phyloP scores from a whole-genome alignment of 768 basidiomycete species.

The Psilocybe cubensis region DNA sequence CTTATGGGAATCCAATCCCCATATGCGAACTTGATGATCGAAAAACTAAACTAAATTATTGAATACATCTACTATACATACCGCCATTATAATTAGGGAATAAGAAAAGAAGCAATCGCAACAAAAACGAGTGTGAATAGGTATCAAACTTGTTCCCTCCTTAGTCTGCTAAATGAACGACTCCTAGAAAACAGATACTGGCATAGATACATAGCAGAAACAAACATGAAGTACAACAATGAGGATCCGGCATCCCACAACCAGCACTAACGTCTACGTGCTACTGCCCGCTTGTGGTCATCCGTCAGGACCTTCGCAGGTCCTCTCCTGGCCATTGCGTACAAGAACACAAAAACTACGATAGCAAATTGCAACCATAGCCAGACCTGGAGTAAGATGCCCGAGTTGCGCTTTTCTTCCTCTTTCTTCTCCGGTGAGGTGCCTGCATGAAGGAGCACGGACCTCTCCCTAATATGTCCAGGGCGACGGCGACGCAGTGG shows the following conservation, averaged over 20 bases:
- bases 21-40: not conserved
- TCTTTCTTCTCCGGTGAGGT: slow-evolving; percentile 1
- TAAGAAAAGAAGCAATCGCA: not conserved
- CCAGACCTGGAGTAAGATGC: slow-evolving; percentile 74
- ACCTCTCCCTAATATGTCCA: not conserved
- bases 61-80: not conserved
- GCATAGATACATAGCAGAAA: too few species aligned
- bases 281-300: slow-evolving; percentile 12
- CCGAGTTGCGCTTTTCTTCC: slow-evolving; percentile 29
- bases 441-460: not conserved
- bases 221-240: too few species aligned
- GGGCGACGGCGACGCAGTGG: not conserved
- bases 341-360: slow-evolving; percentile 77
- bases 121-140: not conserved
- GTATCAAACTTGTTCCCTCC: not conserved
- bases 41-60: not conserved
- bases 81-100: not conserved
- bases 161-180: too few species aligned
- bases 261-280: slow-evolving; percentile 8
- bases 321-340: slow-evolving; percentile 78
- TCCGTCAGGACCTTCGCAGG: slow-evolving; percentile 63
- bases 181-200: too few species aligned
- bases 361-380: slow-evolving; percentile 82
- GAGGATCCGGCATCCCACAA: too few species aligned
- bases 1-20: not conserved